Base-by-base conservation (phyloP, 768 basidiomycete species). In the Trametes villosa region DNA sequence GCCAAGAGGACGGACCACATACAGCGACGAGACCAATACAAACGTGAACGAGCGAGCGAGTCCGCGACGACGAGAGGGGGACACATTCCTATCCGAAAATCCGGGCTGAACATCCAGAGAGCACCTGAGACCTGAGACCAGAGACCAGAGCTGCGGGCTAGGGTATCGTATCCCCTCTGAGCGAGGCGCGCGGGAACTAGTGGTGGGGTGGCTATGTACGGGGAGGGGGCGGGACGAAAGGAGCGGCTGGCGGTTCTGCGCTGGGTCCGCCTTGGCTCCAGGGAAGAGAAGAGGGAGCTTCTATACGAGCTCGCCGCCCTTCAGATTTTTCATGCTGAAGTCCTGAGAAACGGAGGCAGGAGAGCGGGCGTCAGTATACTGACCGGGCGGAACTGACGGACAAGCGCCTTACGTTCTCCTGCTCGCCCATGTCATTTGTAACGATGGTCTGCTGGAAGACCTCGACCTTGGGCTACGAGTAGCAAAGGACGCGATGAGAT, bases 271-370 rank as follows among this genome's bases (percentile, higher is more conserved):
- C n/a, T n/a, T n/a, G n/a, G n/a, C n/a, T n/a, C n/a, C n/a, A n/a
- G n/a, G n/a, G n/a, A n/a, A n/a, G n/a, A n/a, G n/a, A n/a, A 24
- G 17, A 42, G 7, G 34, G 53, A 34, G 31, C 20, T 31, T 33
- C 53, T 30, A 59, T 26, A 53, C 57, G 41, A 59, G 57, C 50
- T 59, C 57, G 50, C 57, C 49, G 26, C 57, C 57, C 49, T 59
- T 59, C 17, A 59, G 40, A 26, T 51, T 59, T 46, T 59, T 51
- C 57, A 59, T 52, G 57, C 24, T 20, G 26, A 52, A 59, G 57
- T 52, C 44, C 57, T 59, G 48, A 17, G 42, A 29, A 2, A 45
- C 20, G 29, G 15, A 41, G 41, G n/a, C 5, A 41, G n/a, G n/a
- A n/a, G n/a, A n/a, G n/a, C n/a, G n/a, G n/a, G n/a, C n/a, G n/a